Base-by-base conservation (phyloP, 257 asterid genomes). In the Fraxinus americana region DNA sequence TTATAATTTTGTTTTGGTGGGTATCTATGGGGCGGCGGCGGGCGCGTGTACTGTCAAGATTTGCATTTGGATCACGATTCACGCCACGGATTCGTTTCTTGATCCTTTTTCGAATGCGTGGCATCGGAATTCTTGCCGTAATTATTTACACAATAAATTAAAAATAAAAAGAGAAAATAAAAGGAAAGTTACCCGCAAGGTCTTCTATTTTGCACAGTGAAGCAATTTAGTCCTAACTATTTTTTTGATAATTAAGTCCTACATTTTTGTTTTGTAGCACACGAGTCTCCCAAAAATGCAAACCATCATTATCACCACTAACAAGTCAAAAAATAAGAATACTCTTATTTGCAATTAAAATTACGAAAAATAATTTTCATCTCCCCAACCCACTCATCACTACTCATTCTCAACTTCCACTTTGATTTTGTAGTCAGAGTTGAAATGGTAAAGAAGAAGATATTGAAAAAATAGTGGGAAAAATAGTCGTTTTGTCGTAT, bases 51-150 rank as follows among this genome's bases (percentile, higher is more conserved):
- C 29, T 75, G 61, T 75, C 8, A n/a, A 76, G 71, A 63, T 79
- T 73, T 67, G 75, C 70, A 70, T 61, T 65, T 54, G 12, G 67
- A 38, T 67, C 39, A 67, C 11, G 54, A 61, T 23, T 61, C 68
- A 61, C 1, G 35, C 36, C 36, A 43, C 48, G 67, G 72, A 85
- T 85, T 79, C 85, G 80, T 77, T 82, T 57, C 83, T 74, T 79
- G 79, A 9, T 36, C 66, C 21, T 4, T 45, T 23, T 30, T 52
- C 73, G 74, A 75, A 73, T 70, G 36, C 35, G 45, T 70, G 16
- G 9, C 35, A 29, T 74, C 41, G 17, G 32, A 39, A 72, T 34
- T 43, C 9, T 11, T 35, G 25, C 13, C 32, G 36, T 41, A 41
- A 21, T 50, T 50, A 21, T 11, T 72, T 72, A 23, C 35, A 2